These are phyloP conservation scores for Lipomyces starkeyi DNA, from an alignment of 805 yeast genomes.

Conservation along the genomic window DNA sequence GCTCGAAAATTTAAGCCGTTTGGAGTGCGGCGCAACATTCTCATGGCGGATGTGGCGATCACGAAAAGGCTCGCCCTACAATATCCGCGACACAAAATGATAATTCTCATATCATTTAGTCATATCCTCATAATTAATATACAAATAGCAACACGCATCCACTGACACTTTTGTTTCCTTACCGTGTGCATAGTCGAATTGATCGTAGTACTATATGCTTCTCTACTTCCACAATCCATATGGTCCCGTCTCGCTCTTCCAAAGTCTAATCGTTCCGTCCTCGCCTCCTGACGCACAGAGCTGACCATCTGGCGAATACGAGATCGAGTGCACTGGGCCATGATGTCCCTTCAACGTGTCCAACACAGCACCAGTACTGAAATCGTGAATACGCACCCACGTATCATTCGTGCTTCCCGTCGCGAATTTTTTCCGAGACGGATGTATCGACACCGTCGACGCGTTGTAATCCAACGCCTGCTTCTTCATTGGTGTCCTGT, in stretches of 20 bases:
- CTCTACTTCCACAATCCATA: slow-evolving; percentile 45
- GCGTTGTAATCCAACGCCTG: slow-evolving; percentile 41
- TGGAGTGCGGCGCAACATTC: too few relatives aligned
- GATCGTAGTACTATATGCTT: background rate
- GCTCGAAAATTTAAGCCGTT: too few relatives aligned
- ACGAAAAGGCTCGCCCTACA: too few relatives aligned
- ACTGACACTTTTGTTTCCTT: background rate
- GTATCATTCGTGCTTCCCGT: slow-evolving; percentile 45
- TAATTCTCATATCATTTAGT: background rate
- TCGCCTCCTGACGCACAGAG: slow-evolving; percentile 40
- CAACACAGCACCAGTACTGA: slow-evolving; percentile 21
- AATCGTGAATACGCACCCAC: slow-evolving; percentile 45
- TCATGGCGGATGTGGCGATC: too few relatives aligned
- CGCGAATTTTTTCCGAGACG: slow-evolving; percentile 35
- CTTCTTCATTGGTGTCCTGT: slow-evolving; percentile 34
- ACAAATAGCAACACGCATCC: background rate
- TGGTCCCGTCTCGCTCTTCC: slow-evolving; percentile 40
- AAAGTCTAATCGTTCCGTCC: slow-evolving; percentile 41
- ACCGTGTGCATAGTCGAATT: background rate
- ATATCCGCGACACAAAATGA: background rate
- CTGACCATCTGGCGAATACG: slow-evolving; percentile 40
- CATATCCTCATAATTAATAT: background rate
- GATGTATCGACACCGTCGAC: slow-evolving; percentile 41
- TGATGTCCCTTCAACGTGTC: slow-evolving; percentile 40
- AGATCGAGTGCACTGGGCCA: slow-evolving; percentile 41